phyloP scores from a whole-genome alignment of 441 rosid genomes.

The Croton setiger region DNA sequence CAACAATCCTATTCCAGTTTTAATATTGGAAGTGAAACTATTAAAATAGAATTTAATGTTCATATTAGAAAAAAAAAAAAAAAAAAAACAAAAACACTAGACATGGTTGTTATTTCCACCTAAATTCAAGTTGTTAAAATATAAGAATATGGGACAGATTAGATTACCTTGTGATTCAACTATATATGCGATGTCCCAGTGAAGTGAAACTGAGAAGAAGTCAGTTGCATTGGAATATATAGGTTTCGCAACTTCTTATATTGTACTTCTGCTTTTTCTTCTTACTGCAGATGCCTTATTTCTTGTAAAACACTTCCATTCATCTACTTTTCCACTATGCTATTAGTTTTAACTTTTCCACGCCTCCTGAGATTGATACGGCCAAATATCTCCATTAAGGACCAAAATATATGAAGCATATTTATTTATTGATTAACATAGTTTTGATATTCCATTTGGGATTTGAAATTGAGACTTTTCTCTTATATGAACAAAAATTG shows the following conservation, averaged over 20 bases:
- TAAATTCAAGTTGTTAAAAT: not conserved
- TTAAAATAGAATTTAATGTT: not conserved
- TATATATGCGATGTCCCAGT: not conserved
- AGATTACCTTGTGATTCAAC: not conserved
- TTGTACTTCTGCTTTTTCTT: not conserved
- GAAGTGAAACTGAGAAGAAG: not conserved
- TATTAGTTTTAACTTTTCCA: not conserved
- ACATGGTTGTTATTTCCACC: not conserved
- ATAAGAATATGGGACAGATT: not conserved
- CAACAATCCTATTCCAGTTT: not conserved
- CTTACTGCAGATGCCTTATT: not conserved
- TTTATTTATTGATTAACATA: not conserved
- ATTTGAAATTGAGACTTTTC: slow-evolving; percentile 7
- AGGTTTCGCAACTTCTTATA: not conserved
- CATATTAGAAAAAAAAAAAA: no score
- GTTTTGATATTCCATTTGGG: not conserved
- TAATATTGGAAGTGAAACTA: not conserved
- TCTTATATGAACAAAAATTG: slow-evolving; percentile 15
- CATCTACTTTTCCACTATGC: not conserved
- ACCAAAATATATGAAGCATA: not conserved
- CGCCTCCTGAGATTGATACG: not conserved
- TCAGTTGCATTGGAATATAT: not conserved
- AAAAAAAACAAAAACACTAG: not conserved
- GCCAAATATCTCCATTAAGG: not conserved
- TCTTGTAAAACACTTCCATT: not conserved